Percentiles rank a stretch among this genome's conserved stretches.
These are phyloP conservation scores for Porphyrellus cyaneotinctus DNA, from an alignment of 768 basidiomycete genomes.

Conservation along the genomic window DNA sequence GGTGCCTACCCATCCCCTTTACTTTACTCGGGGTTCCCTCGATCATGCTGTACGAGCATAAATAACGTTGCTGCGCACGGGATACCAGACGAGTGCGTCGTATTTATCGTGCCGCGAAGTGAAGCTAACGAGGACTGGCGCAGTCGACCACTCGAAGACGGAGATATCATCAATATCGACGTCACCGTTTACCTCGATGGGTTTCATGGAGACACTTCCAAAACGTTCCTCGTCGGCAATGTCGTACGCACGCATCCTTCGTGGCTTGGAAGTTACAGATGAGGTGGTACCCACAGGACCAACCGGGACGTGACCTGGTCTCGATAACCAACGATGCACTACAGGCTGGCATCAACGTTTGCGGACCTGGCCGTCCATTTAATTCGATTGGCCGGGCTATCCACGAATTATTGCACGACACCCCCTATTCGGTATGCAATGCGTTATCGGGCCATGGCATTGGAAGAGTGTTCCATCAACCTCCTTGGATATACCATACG, in stretches of 20 bases:
- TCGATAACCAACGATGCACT: slow-evolving; percentile 60
- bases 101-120: not conserved
- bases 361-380: slow-evolving; percentile 69
- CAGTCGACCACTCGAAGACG: slow-evolving; percentile 75
- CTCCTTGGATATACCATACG: slow-evolving; percentile 81
- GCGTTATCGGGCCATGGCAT: slow-evolving; percentile 88
- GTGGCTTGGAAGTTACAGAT: not conserved
- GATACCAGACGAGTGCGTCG: slow-evolving; percentile 82
- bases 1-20: slow-evolving; percentile 87
- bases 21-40: slow-evolving; percentile 55
- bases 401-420: slow-evolving; percentile 40
- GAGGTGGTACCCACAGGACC: slow-evolving; percentile 47
- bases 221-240: slow-evolving; percentile 76
- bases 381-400: slow-evolving; percentile 71
- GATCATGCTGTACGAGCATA: slow-evolving; percentile 60
- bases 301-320: slow-evolving; percentile 62
- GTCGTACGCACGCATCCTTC: slow-evolving; percentile 46
- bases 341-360: slow-evolving; percentile 64
- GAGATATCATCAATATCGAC: slow-evolving; percentile 88
- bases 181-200: slow-evolving; percentile 80
- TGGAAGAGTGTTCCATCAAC: slow-evolving; percentile 71
- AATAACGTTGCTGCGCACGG: slow-evolving; percentile 88
- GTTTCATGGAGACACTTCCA: slow-evolving; percentile 87
- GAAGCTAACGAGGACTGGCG: slow-evolving; percentile 7
- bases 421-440: slow-evolving; percentile 55